Base-by-base conservation (phyloP, 164 flowering plant genomes). In the Stephania japonica region DNA sequence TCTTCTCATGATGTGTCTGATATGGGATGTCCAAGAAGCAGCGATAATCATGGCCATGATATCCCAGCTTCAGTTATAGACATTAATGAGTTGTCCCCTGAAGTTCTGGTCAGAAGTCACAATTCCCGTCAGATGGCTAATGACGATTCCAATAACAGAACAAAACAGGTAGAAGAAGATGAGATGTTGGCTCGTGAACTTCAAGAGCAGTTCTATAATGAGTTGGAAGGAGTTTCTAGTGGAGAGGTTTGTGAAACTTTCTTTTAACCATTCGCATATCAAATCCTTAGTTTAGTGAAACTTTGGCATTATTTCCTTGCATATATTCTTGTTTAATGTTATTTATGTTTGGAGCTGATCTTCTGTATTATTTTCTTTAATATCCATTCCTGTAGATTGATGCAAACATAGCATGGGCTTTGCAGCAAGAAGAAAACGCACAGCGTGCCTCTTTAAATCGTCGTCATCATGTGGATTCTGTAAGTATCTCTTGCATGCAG, bases 171-270 rank as follows among this genome's bases (percentile, higher is more conserved):
- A 44, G 95, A 96, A 81, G 94, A 89, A 68, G 99, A 96, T 85
- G 98, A 91, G 78, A 82, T 73, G 62, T 75, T 96, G 83, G 99
- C 99, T 38, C 90, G 86, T 76, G 91, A 89, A 80, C 97, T 96
- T 23, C 98, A 96, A 80, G 97, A 96, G 77, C 91, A 93, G 71
- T 75, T 93, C 61, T 91, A 90, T 81, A 84, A 84, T 70, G 99
- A 89, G 75, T 47, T 41, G 61, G 84, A 86, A 24, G 77, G 73
- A 68, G 70, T 71, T 78, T 83, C 77, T 19, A 76, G 65, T 70
- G 83, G 61, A 24, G 94, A 85, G 93, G 97, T 90, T 65, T 53
- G 75, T 78, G 67, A 0, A 50, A 59, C 21, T 43, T 56, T 5
- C 64, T 41, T 23, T 50, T 67, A 27, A 61, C 44, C 56, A 9